Conservation (phyloP, 371 early-diverging fungal species). For the Entomophthora muscae region DNA sequence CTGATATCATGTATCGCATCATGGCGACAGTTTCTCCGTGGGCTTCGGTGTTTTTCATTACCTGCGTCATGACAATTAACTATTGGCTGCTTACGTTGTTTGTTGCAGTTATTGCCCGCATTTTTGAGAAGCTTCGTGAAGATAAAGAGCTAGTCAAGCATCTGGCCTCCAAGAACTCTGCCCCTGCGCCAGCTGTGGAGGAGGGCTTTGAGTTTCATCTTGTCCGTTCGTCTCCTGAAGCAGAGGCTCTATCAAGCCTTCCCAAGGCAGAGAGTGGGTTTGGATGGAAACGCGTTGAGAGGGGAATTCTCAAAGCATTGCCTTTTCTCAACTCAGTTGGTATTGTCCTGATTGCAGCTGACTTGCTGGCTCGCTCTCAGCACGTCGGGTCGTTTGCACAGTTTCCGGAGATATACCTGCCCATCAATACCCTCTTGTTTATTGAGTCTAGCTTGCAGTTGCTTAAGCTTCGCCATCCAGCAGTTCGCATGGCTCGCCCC, state of each 20-base stretch:
- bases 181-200: background rate
- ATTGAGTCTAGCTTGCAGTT: background rate
- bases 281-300: slow-evolving; percentile 8
- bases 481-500: background rate
- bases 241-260: slow-evolving; percentile 10
- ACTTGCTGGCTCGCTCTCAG: background rate
- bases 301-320: slow-evolving; percentile 20
- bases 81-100: slow-evolving; percentile 52
- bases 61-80: slow-evolving; percentile 42
- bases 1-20: slow-evolving; percentile 44
- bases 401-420: background rate
- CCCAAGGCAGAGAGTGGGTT: background rate
- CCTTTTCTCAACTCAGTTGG: background rate
- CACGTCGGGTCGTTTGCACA: background rate
- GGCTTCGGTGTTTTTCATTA: slow-evolving; percentile 35
- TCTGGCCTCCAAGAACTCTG: background rate
- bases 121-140: slow-evolving; percentile 52
- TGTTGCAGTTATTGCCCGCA: slow-evolving; percentile 47
- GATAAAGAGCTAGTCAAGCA: slow-evolving; percentile 14
- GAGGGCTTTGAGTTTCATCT: background rate
- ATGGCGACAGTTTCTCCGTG: slow-evolving; percentile 42
- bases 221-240: slow-evolving; percentile 5
- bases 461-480: background rate
- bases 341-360: background rate
- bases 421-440: background rate